Evolutionary conservation across 2,329 filamentous ascomycete genomes (phyloP), one percentile per base, ranked within the genome.

Genomic region (Sporothrix variecibatus): DNA sequence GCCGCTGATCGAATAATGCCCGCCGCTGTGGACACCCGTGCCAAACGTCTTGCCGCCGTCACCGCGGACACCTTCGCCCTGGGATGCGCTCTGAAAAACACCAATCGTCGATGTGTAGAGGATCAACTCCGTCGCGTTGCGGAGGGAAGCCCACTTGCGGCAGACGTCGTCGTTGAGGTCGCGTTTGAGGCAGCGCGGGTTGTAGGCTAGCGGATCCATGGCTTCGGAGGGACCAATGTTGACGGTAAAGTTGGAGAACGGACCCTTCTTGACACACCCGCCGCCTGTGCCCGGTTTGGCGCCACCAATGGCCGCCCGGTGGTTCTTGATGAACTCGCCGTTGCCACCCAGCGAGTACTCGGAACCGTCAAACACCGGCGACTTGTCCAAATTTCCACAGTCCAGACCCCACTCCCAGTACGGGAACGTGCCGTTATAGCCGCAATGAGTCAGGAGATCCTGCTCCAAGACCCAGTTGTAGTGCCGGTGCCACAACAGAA

Each of bases 1-100:
- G 56, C 86, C 86, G 15, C 82, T 84, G 17, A 83, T 81, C 20
- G 81, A 81, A 76, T 81, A 85, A 77, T 85, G 84, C 0, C 84
- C 83, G 26, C 79, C 83, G 3, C 78, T 79, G 77, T 84, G 84
- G 5, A 85, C 80, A 20, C 83, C 84, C 34, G 82, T 73, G 28
- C 76, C 75, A 68, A 71, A 73, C 49, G 62, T 67, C 74, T 74
- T 74, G 51, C 53, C 65, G n/a, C 72, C 49, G 62, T 78, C 56
- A 78, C 78, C 58, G 79, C 79, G 17, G 76, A 78, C 53, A 75
- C 76, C 74, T 79, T 81, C 69, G 80, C 82, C 83, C 76, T 84
- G 82, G 76, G 83, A 78, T 28, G 75, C 75, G 12, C 76, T 78
- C 78, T 84, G 81, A 75, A 85, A 85, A 9, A 76, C 73, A 15